Conservation (phyloP, 1,284 basidiomycete genomes). For the Anthracocystis panici-leucophaei region DNA sequence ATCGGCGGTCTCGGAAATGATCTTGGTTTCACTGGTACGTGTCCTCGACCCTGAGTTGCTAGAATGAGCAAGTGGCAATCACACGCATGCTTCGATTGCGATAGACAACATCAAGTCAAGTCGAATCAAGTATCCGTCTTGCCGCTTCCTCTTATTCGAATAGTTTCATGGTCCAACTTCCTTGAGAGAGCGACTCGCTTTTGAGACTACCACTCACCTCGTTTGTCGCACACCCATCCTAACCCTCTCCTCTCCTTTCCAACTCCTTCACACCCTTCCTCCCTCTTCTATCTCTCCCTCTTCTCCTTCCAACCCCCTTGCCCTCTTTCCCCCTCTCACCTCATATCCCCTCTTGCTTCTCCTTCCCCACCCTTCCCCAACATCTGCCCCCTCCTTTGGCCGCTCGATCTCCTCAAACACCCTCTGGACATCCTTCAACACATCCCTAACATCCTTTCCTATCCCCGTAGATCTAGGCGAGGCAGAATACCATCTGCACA, state of each 20-base stretch:
- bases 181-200: conserved; percentile 8
- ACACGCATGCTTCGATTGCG: not conserved
- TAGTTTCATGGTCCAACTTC: not conserved
- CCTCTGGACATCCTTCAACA: not conserved
- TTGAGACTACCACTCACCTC: not conserved
- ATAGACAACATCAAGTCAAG: not conserved
- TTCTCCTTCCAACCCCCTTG: not conserved
- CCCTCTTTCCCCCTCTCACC: not conserved
- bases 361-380: not conserved
- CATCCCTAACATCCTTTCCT: not conserved
- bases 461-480: conserved; percentile 13
- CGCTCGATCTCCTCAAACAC: conserved; percentile 18
- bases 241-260: conserved; percentile 1
- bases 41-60: not conserved
- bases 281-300: not conserved
- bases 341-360: not conserved
- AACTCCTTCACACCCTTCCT: not conserved
- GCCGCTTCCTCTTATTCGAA: not conserved
- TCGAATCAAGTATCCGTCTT: too few relatives aligned
- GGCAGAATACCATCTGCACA: conserved; percentile 21
- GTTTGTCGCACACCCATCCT: conserved; percentile 14
- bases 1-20: conserved; percentile 27
- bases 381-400: not conserved
- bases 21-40: conserved; percentile 43
- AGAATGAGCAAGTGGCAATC: conserved; percentile 5